phyloP scores from a whole-genome alignment of 2,329 filamentous ascomycete species.

The Teratosphaeria viscida region DNA sequence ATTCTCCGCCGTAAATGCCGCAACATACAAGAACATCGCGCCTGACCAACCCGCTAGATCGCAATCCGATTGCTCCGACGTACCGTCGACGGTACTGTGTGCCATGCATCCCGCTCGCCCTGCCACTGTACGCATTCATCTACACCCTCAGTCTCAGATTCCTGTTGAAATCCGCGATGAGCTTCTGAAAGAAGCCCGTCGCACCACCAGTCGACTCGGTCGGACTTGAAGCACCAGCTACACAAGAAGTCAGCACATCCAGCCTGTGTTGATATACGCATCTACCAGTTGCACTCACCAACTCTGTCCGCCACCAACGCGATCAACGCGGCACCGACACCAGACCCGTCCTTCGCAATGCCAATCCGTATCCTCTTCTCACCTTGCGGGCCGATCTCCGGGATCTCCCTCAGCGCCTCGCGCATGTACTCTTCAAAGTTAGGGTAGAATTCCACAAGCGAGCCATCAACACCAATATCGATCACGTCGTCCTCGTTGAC shows the following conservation, averaged over 20 bases:
- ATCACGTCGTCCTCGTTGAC: constrained; percentile 55
- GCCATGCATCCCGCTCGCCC: not conserved
- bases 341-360: constrained; percentile 92
- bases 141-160: constrained; percentile 5
- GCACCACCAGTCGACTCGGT: not conserved
- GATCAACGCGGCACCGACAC: constrained; percentile 90
- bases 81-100: not conserved
- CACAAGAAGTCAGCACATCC: not conserved
- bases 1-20: not conserved
- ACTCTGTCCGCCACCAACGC: constrained; percentile 65
- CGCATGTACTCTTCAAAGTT: constrained; percentile 82
- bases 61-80: not conserved
- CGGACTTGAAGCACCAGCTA: not conserved
- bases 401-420: constrained; percentile 65
- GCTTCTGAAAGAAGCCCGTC: not conserved
- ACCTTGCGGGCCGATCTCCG: constrained; percentile 65
- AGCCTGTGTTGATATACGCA: not conserved
- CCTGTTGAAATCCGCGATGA: constrained; percentile 2
- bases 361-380: constrained; percentile 86
- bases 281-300: not conserved
- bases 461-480: constrained; percentile 91
- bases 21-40: not conserved
- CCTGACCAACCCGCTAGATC: not conserved
- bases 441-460: constrained; percentile 90
- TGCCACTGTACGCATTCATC: not conserved